These are phyloP conservation scores for Helichrysum umbraculigerum DNA, from an alignment of 129 eudicot species.

Conservation along the genomic window DNA sequence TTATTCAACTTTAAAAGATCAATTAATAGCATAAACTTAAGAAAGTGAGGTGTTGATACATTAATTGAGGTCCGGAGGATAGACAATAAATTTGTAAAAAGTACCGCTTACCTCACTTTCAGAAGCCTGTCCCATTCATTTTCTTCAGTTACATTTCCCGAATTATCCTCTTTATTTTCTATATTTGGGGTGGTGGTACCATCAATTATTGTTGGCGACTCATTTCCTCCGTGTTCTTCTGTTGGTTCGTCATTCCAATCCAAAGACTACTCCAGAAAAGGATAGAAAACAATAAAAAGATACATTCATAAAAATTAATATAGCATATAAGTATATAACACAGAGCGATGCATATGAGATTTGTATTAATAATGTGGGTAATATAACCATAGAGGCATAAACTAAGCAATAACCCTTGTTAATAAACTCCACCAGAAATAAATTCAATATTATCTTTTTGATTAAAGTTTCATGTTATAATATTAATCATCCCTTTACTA, in stretches of 20 bases:
- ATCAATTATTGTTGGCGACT: constrained; percentile 36
- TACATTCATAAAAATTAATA: not conserved
- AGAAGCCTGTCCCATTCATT: constrained; percentile 97
- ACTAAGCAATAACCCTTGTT: not conserved
- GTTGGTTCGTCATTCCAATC: constrained; percentile 88
- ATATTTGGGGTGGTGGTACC: constrained; percentile 36
- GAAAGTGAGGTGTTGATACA: not conserved
- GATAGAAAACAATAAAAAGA: not conserved
- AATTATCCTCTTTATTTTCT: constrained; percentile 59
- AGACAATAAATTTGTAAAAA: not conserved
- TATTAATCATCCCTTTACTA: not conserved
- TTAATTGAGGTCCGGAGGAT: not conserved
- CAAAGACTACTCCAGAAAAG: constrained; percentile 42
- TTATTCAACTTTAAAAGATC: not conserved
- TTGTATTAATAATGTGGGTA: not conserved
- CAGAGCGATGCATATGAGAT: not conserved
- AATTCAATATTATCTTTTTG: not conserved
- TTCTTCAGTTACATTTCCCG: constrained; percentile 55
- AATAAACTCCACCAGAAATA: not conserved
- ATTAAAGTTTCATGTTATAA: not conserved
- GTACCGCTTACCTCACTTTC: constrained; percentile 61
- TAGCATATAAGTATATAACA: not conserved
- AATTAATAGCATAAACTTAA: not conserved
- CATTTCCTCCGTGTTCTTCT: constrained; percentile 68
- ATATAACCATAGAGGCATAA: not conserved